These are phyloP conservation scores for Ceratocystis lukuohia DNA, from an alignment of 2,329 filamentous ascomycete species.

Conservation along the genomic window DNA sequence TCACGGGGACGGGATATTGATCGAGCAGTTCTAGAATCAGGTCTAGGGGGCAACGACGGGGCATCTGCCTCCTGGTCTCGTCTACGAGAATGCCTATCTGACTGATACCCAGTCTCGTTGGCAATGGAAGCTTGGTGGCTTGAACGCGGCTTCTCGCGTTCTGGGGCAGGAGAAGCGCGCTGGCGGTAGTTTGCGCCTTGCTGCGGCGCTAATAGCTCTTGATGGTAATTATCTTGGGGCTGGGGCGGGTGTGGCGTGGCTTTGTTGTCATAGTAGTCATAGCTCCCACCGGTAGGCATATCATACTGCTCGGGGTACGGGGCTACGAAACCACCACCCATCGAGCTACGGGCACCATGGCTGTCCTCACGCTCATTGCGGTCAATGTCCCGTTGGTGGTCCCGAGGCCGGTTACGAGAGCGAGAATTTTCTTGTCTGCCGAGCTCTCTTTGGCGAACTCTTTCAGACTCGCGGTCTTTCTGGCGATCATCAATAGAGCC, in stretches of 20 bases:
- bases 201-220: background rate
- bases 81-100: slow-evolving; percentile 34
- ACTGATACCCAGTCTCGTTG: slow-evolving; percentile 27
- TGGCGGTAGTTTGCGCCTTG: background rate
- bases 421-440: background rate
- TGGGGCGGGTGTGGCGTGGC: slow-evolving; percentile 5
- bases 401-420: background rate
- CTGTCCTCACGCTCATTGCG: slow-evolving; percentile 22
- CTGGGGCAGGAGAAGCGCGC: slow-evolving; percentile 7
- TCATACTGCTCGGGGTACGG: slow-evolving; percentile 17
- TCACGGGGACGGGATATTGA: slow-evolving; percentile 4
- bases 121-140: background rate
- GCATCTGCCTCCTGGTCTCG: background rate
- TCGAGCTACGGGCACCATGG: background rate
- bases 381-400: background rate
- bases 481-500: background rate
- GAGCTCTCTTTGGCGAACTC: background rate
- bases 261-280: slow-evolving; percentile 9
- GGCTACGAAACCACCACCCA: background rate
- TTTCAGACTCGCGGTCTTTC: background rate
- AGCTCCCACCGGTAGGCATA: slow-evolving; percentile 10
- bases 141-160: slow-evolving; percentile 1
- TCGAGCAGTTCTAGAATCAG: slow-evolving; percentile 16
- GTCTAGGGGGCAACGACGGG: slow-evolving; percentile 19
- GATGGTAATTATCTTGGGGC: background rate